Evolutionary conservation across 495 filamentous ascomycete genomes (phyloP).

Genomic region (Schizothecium vesticola): DNA sequence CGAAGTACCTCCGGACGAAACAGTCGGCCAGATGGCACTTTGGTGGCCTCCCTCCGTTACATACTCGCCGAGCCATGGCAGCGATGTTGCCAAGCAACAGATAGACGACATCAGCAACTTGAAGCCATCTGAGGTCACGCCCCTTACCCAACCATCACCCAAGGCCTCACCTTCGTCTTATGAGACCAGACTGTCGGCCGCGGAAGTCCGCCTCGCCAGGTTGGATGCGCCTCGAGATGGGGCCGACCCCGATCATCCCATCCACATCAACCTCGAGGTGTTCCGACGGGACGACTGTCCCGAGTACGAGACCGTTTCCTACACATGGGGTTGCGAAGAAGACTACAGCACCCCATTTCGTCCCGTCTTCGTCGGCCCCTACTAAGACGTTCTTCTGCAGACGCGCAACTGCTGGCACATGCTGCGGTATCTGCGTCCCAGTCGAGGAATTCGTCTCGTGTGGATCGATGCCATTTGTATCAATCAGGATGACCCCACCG

Average conservation of each 20-base stretch:
- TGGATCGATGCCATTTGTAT: conserved; percentile 24
- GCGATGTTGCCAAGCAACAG: background rate
- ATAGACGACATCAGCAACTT: too few species aligned
- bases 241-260: background rate
- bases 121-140: too few species aligned
- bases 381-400: conserved; percentile 27
- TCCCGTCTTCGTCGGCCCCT: conserved; percentile 24
- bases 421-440: conserved; percentile 19
- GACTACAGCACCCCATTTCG: conserved; percentile 14
- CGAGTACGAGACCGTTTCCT: conserved; percentile 29
- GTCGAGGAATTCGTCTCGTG: conserved; percentile 9
- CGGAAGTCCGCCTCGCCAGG: background rate
- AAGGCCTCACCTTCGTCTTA: background rate
- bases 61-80: background rate
- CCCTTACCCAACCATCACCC: background rate
- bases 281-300: conserved; percentile 20
- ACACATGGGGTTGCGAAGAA: conserved; percentile 29
- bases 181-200: background rate
- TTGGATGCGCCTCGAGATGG: background rate
- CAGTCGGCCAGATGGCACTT: background rate
- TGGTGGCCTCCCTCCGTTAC: background rate
- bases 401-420: conserved; percentile 30
- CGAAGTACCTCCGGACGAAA: background rate
- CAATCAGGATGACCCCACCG: conserved; percentile 17
- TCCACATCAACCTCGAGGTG: conserved; percentile 22